Conservation (phyloP, 2,329 filamentous ascomycete genomes). For the Arthrinium phaeospermum region DNA sequence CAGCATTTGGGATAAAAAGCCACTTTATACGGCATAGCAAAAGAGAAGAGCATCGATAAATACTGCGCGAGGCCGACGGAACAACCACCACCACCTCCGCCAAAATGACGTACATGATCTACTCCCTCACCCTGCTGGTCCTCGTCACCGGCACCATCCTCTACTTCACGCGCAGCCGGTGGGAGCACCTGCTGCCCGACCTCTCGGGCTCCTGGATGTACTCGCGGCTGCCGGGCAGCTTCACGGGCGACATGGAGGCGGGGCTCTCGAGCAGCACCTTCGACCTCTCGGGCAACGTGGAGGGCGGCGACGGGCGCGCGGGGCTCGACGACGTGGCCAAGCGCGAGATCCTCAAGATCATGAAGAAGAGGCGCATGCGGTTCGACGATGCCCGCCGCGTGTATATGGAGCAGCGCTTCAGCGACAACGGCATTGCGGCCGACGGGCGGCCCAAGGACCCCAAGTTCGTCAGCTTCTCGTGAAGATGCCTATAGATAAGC, state of each 20-base stretch:
- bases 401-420: constrained; percentile 86
- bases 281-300: constrained; percentile 80
- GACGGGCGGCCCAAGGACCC: constrained; percentile 90
- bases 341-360: constrained; percentile 82
- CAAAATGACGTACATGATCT: constrained; percentile 80
- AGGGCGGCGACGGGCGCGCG: constrained; percentile 75
- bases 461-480: constrained; percentile 94
- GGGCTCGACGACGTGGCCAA: constrained; percentile 85
- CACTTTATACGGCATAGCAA: background rate
- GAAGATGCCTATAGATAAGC: constrained; percentile 30
- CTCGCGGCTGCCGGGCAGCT: constrained; percentile 75
- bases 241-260: constrained; percentile 84
- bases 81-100: background rate
- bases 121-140: constrained; percentile 74
- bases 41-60: background rate
- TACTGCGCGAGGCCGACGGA: background rate
- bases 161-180: constrained; percentile 80
- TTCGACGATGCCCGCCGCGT: constrained; percentile 92
- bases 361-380: constrained; percentile 80
- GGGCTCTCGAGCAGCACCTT: constrained; percentile 85
- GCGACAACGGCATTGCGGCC: constrained; percentile 83
- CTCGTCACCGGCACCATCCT: constrained; percentile 75
- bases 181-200: constrained; percentile 73
- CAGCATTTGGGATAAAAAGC: background rate
- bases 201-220: constrained; percentile 70